Percentiles rank a stretch among this genome's conserved stretches.
Evolutionary conservation across 2,329 filamentous ascomycete genomes (phyloP).

Genomic region (Chaetomium globosum): DNA sequence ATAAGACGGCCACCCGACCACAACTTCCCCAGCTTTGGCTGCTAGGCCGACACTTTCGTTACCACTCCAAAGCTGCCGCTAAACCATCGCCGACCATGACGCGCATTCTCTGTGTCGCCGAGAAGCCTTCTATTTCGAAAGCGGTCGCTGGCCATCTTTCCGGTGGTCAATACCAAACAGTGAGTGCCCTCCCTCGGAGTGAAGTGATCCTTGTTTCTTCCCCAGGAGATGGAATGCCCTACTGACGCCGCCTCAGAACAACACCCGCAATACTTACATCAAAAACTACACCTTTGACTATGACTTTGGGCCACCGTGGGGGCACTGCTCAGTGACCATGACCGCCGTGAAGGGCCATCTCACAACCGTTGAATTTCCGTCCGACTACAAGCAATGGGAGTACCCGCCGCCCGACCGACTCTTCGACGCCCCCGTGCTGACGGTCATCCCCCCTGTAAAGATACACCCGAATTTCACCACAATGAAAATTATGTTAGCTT

Average conservation of each 20-base stretch:
- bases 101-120: slow-evolving; percentile 59
- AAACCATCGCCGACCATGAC: slow-evolving; percentile 46
- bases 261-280: slow-evolving; percentile 73
- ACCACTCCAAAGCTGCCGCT: slow-evolving; percentile 3
- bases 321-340: slow-evolving; percentile 83
- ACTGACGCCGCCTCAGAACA: slow-evolving; percentile 53
- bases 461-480: not conserved
- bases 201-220: not conserved
- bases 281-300: slow-evolving; percentile 96
- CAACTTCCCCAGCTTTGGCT: slow-evolving; percentile 1
- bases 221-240: slow-evolving; percentile 11
- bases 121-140: slow-evolving; percentile 90
- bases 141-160: slow-evolving; percentile 88
- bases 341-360: slow-evolving; percentile 91
- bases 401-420: slow-evolving; percentile 76
- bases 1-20: not conserved
- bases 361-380: slow-evolving; percentile 74
- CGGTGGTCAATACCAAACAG: slow-evolving; percentile 71
- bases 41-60: not conserved
- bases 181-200: slow-evolving; percentile 49
- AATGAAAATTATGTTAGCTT: not conserved
- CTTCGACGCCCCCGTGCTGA: slow-evolving; percentile 78
- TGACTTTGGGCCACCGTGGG: slow-evolving; percentile 80
- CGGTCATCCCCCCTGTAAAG: slow-evolving; percentile 66
- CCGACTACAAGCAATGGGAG: slow-evolving; percentile 75